Conservation (phyloP, 192 early-diverging fungal species). For the Diversispora epigaea region DNA sequence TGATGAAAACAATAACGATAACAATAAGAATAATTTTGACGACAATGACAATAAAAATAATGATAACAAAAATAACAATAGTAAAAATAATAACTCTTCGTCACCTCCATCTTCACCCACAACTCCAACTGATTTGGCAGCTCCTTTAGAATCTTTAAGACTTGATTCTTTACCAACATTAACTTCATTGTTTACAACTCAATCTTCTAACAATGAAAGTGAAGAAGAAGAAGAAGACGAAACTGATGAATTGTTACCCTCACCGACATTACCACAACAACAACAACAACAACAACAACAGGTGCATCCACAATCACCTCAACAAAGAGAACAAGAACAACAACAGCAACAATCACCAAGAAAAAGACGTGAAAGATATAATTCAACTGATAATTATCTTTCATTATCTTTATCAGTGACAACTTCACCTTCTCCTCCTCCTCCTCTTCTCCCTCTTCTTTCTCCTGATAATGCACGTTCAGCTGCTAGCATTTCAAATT, state of each 20-base stretch:
- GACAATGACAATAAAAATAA: too few relatives aligned
- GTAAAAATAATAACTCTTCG: not conserved
- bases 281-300: not conserved
- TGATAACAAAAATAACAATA: too few relatives aligned
- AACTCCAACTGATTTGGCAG: not conserved
- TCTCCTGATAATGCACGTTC: not conserved
- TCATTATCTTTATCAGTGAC: constrained; percentile 29
- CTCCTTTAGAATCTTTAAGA: not conserved
- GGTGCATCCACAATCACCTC: not conserved
- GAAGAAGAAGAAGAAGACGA: constrained; percentile 22
- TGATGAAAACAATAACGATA: not conserved
- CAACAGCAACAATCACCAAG: too few relatives aligned
- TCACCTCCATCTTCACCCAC: not conserved
- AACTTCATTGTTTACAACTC: not conserved
- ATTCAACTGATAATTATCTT: not conserved
- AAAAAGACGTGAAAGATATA: not conserved
- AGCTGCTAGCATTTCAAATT: constrained; percentile 33
- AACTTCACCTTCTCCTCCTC: not conserved
- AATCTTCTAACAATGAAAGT: constrained; percentile 7
- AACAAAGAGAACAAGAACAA: constrained; percentile 16
- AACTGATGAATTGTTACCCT: constrained; percentile 28
- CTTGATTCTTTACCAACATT: not conserved
- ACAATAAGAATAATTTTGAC: too few relatives aligned
- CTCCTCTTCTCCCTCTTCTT: not conserved
- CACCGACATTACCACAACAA: not conserved